A percentile compares a stretch with the other conserved stretches of the same genome.
phyloP scores from a whole-genome alignment of 2,329 filamentous ascomycete genomes.

The Talaromyces amestolkiae region DNA sequence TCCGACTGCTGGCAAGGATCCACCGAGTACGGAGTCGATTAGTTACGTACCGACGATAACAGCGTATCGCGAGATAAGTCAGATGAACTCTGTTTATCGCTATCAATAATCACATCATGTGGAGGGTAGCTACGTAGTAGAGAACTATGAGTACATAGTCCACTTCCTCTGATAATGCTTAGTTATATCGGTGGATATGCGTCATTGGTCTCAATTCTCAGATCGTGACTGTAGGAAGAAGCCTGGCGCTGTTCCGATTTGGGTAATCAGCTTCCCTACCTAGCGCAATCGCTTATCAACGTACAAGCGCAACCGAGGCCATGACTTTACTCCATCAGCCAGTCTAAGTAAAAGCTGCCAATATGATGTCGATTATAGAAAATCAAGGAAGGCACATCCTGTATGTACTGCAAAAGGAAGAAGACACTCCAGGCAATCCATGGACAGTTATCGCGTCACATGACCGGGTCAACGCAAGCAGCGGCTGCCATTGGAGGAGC shows the following conservation, averaged over 20 bases:
- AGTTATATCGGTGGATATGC: not conserved
- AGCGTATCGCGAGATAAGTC: not conserved
- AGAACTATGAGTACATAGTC: not conserved
- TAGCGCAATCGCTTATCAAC: not conserved
- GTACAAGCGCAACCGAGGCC: not conserved
- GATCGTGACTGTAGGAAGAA: not conserved
- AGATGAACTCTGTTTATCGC: not conserved
- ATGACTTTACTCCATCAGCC: too few relatives aligned
- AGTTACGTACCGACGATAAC: not conserved
- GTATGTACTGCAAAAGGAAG: not conserved
- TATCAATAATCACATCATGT: not conserved
- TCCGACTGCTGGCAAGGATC: not conserved
- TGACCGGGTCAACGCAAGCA: not conserved
- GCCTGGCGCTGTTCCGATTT: not conserved
- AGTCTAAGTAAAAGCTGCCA: not conserved
- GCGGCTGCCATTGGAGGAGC: not conserved
- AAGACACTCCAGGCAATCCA: not conserved
- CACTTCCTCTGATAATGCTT: not conserved
- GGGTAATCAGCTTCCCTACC: conserved; percentile 4
- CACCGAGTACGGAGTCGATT: not conserved
- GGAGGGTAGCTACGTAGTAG: not conserved
- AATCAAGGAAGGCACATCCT: not conserved
- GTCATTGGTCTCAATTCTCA: not conserved
- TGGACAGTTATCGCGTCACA: conserved; percentile 5
- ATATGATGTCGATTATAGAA: not conserved